phyloP scores from a whole-genome alignment of 2,329 filamentous ascomycete genomes.

The Diplodia corticola region DNA sequence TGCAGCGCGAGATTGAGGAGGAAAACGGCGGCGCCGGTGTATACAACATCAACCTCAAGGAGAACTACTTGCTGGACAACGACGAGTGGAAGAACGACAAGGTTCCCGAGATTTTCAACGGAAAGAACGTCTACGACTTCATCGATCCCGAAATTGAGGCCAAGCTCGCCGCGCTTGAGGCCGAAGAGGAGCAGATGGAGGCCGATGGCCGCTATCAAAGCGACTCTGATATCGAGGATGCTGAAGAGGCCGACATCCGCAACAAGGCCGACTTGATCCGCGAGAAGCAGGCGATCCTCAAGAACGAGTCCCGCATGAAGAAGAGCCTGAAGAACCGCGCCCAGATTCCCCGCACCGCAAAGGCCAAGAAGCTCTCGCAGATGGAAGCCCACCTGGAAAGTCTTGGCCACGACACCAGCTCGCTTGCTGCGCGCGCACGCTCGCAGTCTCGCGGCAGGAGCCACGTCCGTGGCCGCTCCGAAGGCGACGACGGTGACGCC shows the following conservation, averaged over 20 bases:
- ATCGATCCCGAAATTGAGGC: slow-evolving; percentile 95
- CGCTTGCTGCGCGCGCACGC: slow-evolving; percentile 71
- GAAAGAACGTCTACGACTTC: slow-evolving; percentile 97
- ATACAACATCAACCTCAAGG: slow-evolving; percentile 87
- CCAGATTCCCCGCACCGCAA: slow-evolving; percentile 79
- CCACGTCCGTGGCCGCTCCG: slow-evolving; percentile 60
- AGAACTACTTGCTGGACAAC: slow-evolving; percentile 84
- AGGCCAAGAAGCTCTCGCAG: slow-evolving; percentile 79
- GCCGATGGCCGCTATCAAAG: slow-evolving; percentile 90
- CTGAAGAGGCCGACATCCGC: slow-evolving; percentile 81
- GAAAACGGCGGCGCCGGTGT: slow-evolving; percentile 95
- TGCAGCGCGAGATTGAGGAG: slow-evolving; percentile 85
- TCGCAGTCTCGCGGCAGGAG: slow-evolving; percentile 72
- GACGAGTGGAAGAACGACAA: slow-evolving; percentile 95
- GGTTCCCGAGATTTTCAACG: slow-evolving; percentile 90
- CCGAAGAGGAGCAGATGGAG: slow-evolving; percentile 91
- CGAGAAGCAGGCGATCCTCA: slow-evolving; percentile 88
- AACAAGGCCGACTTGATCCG: slow-evolving; percentile 94
- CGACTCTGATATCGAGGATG: slow-evolving; percentile 73
- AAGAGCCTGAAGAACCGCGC: slow-evolving; percentile 97
- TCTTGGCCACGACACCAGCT: slow-evolving; percentile 80
- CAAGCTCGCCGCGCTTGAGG: slow-evolving; percentile 88
- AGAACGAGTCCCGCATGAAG: slow-evolving; percentile 92
- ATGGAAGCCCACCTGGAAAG: slow-evolving; percentile 84
- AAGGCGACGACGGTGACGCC: slow-evolving; percentile 55